Evolutionary conservation across 768 basidiomycete genomes (phyloP).

Genomic region (Tylopilus plumbeoviolaceoides): DNA sequence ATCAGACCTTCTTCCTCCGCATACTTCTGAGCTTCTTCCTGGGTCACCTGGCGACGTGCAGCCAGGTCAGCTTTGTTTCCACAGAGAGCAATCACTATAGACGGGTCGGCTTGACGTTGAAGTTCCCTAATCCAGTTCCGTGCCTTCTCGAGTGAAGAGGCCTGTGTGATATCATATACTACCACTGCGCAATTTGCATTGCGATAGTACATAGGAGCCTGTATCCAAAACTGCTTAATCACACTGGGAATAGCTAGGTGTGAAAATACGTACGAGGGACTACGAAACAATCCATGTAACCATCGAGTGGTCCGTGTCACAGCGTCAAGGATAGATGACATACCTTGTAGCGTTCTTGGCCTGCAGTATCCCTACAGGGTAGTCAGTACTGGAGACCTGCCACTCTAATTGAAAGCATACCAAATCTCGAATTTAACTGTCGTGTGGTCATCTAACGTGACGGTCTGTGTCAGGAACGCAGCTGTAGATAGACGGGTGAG

Average conservation of each 20-base stretch:
- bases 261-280: slow-evolving; percentile 43
- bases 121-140: slow-evolving; percentile 95
- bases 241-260: background rate
- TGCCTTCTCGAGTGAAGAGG: slow-evolving; percentile 90
- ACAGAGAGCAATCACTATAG: slow-evolving; percentile 92
- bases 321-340: slow-evolving; percentile 15
- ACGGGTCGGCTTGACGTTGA: slow-evolving; percentile 95
- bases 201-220: slow-evolving; percentile 97
- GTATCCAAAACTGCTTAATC: slow-evolving; percentile 3
- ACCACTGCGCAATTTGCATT: slow-evolving; percentile 93
- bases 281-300: slow-evolving; percentile 10
- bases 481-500: slow-evolving; percentile 44
- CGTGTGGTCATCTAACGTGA: slow-evolving; percentile 82
- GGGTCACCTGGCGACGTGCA: slow-evolving; percentile 77
- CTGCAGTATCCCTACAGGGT: slow-evolving; percentile 80
- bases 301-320: background rate
- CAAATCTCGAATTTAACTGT: slow-evolving; percentile 98
- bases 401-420: slow-evolving; percentile 39
- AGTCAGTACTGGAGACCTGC: background rate
- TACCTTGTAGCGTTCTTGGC: slow-evolving; percentile 92
- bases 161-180: slow-evolving; percentile 93
- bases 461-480: slow-evolving; percentile 98
- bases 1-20: slow-evolving; percentile 89
- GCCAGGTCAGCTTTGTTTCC: slow-evolving; percentile 93
- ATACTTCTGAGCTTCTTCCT: slow-evolving; percentile 89